phyloP scores from a whole-genome alignment of 1,139 yeast species.

The Lodderomyces elongisporus region DNA sequence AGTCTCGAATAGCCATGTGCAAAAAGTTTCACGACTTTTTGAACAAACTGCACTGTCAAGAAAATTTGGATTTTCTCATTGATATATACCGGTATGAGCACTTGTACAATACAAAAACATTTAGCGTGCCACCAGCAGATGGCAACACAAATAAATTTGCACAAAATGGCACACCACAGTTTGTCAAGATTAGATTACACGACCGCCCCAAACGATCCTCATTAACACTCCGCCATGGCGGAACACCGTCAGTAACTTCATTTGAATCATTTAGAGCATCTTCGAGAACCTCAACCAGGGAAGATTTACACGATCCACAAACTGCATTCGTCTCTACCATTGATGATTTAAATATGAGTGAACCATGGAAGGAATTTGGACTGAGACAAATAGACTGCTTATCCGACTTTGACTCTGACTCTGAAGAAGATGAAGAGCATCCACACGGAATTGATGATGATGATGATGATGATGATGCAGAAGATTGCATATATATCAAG shows the following conservation, averaged over 20 bases:
- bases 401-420: constrained; percentile 11
- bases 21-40: constrained; percentile 19
- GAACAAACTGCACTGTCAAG: constrained; percentile 35
- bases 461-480: constrained; percentile 5
- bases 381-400: constrained; percentile 19
- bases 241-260: constrained; percentile 8
- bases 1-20: constrained; percentile 13
- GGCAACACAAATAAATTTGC: constrained; percentile 4
- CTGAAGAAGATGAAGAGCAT: constrained; percentile 6
- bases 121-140: not conserved
- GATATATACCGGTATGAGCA: constrained; percentile 44
- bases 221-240: not conserved
- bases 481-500: constrained; percentile 4
- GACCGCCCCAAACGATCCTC: not conserved
- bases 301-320: constrained; percentile 20
- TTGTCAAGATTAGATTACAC: not conserved
- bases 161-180: constrained; percentile 1
- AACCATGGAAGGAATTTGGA: constrained; percentile 26
- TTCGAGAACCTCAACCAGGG: constrained; percentile 8
- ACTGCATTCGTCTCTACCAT: constrained; percentile 29
- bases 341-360: constrained; percentile 25
- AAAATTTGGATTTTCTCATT: constrained; percentile 41
- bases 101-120: constrained; percentile 19
- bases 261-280: not conserved
- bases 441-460: constrained; percentile 6